A percentile compares a stretch with the other conserved stretches of the same genome.
These are phyloP conservation scores for Citrus medica DNA, from an alignment of 345 rosid species.

Conservation along the genomic window DNA sequence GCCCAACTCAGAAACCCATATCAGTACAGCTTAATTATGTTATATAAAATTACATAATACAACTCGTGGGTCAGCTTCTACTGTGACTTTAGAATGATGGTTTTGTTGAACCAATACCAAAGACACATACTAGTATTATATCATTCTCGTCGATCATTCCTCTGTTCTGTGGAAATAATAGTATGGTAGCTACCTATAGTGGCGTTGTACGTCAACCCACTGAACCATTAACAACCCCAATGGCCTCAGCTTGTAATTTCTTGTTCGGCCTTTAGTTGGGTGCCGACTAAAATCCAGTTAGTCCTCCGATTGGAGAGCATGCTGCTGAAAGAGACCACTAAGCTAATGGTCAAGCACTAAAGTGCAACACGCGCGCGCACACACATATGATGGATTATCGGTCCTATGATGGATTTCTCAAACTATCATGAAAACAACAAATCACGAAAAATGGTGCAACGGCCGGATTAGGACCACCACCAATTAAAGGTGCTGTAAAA, in stretches of 20 bases:
- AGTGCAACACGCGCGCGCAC: not conserved
- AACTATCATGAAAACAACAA: not conserved
- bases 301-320: not conserved
- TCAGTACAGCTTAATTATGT: not conserved
- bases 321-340: slow-evolving; percentile 1
- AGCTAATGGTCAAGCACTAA: slow-evolving; percentile 5
- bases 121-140: not conserved
- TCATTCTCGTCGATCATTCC: not conserved
- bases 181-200: not conserved
- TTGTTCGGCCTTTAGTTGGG: not conserved
- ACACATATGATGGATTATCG: not conserved
- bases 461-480: not conserved
- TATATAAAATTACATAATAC: not conserved
- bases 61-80: not conserved
- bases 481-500: too few relatives aligned
- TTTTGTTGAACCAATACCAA: not conserved
- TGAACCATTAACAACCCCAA: not conserved
- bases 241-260: not conserved
- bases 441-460: not conserved
- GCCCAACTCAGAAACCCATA: not conserved
- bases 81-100: slow-evolving; percentile 1
- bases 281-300: not conserved
- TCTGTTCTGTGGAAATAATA: not conserved
- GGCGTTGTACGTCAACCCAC: not conserved
- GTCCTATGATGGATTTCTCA: not conserved